Evolutionary conservation across 495 filamentous ascomycete species (phyloP).

Genomic region (Penicillium macrosclerotiorum): DNA sequence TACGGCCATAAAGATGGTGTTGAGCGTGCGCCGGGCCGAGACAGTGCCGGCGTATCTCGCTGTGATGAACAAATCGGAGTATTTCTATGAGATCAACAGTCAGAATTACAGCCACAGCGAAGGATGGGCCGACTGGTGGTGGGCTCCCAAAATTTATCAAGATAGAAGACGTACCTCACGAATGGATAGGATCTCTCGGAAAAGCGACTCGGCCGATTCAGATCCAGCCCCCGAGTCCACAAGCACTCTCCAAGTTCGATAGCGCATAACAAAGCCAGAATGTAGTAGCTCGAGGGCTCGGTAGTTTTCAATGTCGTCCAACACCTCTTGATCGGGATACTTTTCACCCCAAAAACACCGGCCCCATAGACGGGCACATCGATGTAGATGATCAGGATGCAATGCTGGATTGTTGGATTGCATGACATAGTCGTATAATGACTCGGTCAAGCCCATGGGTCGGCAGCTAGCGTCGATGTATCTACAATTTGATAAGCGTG

Average conservation of each 20-base stretch:
- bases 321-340: constrained; percentile 46
- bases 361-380: constrained; percentile 41
- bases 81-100: constrained; percentile 24
- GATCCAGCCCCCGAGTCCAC: constrained; percentile 29
- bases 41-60: constrained; percentile 35
- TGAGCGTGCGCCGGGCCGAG: constrained; percentile 39
- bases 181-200: constrained; percentile 30
- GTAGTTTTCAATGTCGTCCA: constrained; percentile 51
- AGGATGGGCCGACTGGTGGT: too few species aligned
- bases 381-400: constrained; percentile 39
- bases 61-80: constrained; percentile 43
- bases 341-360: constrained; percentile 44
- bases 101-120: too few species aligned
- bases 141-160: too few species aligned
- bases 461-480: constrained; percentile 40
- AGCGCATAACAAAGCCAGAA: constrained; percentile 31
- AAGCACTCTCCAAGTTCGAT: constrained; percentile 39
- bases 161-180: constrained; percentile 28
- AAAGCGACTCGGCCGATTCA: constrained; percentile 32
- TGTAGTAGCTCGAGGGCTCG: constrained; percentile 40
- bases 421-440: constrained; percentile 37
- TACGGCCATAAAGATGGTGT: constrained; percentile 50
- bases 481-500: constrained; percentile 21
- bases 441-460: constrained; percentile 36
- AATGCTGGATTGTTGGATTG: constrained; percentile 36